phyloP scores from a whole-genome alignment of 768 basidiomycete species.

The Lyophyllum shimeji region DNA sequence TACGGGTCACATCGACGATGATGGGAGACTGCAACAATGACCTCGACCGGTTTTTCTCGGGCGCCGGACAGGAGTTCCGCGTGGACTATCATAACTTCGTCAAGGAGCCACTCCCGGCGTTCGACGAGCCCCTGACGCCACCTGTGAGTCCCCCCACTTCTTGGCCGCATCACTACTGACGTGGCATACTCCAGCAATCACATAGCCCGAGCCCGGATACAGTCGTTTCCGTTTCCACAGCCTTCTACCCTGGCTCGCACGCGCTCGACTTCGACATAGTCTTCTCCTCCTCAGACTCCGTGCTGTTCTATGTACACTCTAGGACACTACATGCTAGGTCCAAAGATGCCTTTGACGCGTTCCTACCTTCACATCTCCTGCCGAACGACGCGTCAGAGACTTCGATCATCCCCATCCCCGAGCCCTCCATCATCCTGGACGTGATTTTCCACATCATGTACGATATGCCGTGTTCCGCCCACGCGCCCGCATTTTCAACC shows the following conservation, averaged over 20 bases:
- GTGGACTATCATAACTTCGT: neutral
- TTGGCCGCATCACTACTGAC: neutral
- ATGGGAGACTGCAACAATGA: neutral
- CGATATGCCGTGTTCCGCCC: conserved; percentile 47
- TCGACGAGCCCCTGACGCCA: neutral
- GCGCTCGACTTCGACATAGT: conserved; percentile 20
- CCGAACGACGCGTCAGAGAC: conserved; percentile 20
- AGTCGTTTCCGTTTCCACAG: conserved; percentile 23
- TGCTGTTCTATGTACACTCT: conserved; percentile 28
- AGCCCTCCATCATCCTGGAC: conserved; percentile 48
- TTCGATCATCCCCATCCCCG: conserved; percentile 34
- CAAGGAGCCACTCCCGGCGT: neutral
- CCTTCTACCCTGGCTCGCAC: conserved; percentile 26
- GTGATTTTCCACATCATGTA: conserved; percentile 57
- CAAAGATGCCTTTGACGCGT: conserved; percentile 14
- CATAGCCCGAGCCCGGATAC: neutral
- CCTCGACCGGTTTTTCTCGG: neutral
- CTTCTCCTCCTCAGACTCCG: conserved; percentile 25
- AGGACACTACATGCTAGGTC: conserved; percentile 13
- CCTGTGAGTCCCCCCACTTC: neutral
- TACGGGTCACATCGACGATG: neutral
- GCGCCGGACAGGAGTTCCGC: neutral
- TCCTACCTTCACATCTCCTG: conserved; percentile 19
- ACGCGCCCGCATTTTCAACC: conserved; percentile 48
- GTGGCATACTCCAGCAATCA: neutral